Conservation (phyloP, 2,329 filamentous ascomycete species). For the Sarocladiaceae sp. region DNA sequence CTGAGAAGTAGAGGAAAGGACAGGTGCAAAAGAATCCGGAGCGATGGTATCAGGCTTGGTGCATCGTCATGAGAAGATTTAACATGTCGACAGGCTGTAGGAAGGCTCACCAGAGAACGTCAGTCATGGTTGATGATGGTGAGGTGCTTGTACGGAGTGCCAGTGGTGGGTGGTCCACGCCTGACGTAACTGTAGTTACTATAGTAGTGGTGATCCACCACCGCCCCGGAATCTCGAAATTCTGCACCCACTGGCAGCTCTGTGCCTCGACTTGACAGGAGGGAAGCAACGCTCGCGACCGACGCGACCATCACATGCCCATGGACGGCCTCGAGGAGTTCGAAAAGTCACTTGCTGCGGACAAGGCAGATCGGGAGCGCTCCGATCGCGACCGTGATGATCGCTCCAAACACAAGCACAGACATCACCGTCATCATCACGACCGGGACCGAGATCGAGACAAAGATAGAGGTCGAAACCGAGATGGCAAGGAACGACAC, state of each 20-base stretch:
- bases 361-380: slow-evolving; percentile 48
- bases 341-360: slow-evolving; percentile 66
- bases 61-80: too few species aligned
- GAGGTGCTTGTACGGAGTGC: too few species aligned
- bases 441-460: slow-evolving; percentile 29
- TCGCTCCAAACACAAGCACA: slow-evolving; percentile 36
- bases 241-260: neutral
- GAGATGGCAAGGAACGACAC: slow-evolving; percentile 28
- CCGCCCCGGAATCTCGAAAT: neutral
- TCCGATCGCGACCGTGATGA: slow-evolving; percentile 39
- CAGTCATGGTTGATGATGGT: too few species aligned
- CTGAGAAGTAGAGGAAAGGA: too few species aligned
- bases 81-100: too few species aligned
- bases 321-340: slow-evolving; percentile 64
- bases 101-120: too few species aligned
- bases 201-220: neutral
- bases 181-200: neutral
- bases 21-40: too few species aligned
- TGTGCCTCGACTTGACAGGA: neutral
- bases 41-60: too few species aligned
- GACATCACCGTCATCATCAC: slow-evolving; percentile 41
- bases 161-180: neutral
- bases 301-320: neutral
- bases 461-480: slow-evolving; percentile 34
- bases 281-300: neutral